Base-by-base conservation (phyloP, 2,329 filamentous ascomycete genomes). In the Sporothrix inflata region DNA sequence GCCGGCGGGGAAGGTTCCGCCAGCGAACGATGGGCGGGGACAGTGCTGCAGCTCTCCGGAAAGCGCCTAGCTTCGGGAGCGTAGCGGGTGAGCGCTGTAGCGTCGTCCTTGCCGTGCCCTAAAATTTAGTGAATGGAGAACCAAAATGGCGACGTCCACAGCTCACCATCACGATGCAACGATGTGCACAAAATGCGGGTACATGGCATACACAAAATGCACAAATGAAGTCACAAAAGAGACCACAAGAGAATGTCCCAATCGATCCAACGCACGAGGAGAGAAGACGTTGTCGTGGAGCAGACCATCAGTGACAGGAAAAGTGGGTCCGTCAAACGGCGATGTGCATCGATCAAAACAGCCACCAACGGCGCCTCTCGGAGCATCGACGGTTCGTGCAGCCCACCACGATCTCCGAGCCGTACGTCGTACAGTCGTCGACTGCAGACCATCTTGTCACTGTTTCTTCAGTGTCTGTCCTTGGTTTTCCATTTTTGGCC, bases 51-150 rank as follows among this genome's bases (percentile, higher is more conserved):
- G 38, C n/a, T 65, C 38, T 38, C 38, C 60, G 38, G 60, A 65
- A 65, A 65, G 60, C 60, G 60, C 60, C 60, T 65, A 65, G 60
- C 12, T 45, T 21, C 21, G 38, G 38, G 38, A 65, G 38, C 38
- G 12, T 57, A 34, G 27, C 53, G 53, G 53, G 53, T 57, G 53
- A n/a, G 47, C 27, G 45, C 27, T 49, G 45, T 24, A 53, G 65
- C 24, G 45, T 53, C 27, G 19, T 38, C 65, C 7, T 40, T 40
- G 27, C 60, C 60, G 60, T 45, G 21, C 34, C 53, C 60, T 27
- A 27, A 45, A 5, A 8, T 45, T 45, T 21, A 42, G 34, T 42
- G 57, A 40, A 9, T 8, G 5, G 34, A 42, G 57, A 63, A 63
- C 21, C 30, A 34, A 34, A 34, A 34, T 53, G 49, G 19, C 47